phyloP scores from a whole-genome alignment of 805 yeast genomes.

The Myxozyma mucilagina region DNA sequence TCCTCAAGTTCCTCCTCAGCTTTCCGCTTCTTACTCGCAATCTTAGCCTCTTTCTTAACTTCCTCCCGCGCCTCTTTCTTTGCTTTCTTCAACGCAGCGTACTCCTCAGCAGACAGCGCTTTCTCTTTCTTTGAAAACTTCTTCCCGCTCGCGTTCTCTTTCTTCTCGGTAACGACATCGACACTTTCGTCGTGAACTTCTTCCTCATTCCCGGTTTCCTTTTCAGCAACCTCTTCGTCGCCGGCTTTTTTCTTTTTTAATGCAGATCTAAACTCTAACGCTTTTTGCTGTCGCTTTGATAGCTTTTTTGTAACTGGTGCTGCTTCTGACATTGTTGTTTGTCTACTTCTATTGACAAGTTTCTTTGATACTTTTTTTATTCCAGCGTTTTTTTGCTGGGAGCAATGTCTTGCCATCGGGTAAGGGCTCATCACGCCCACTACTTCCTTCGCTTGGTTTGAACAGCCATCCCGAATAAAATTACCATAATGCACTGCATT shows the following conservation, averaged over 20 bases:
- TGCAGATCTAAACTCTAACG: constrained; percentile 2
- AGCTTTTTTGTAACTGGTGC: neutral
- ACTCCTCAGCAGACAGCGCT: constrained; percentile 10
- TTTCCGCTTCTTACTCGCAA: constrained; percentile 4
- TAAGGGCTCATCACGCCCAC: neutral
- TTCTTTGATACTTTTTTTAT: neutral
- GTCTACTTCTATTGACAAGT: neutral
- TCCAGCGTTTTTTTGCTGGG: neutral
- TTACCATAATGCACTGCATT: neutral
- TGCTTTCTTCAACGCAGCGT: constrained; percentile 4
- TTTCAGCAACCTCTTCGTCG: neutral
- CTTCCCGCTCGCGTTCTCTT: neutral
- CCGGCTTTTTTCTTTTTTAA: constrained; percentile 15
- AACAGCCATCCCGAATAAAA: neutral
- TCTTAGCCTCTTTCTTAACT: neutral
- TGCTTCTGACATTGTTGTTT: neutral
- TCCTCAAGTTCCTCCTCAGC: neutral
- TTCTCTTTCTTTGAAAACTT: neutral
- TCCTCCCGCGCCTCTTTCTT: constrained; percentile 4
- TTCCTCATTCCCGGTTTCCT: neutral
- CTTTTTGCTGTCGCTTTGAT: constrained; percentile 15
- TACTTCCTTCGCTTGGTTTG: neutral
- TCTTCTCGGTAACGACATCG: neutral
- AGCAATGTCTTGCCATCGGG: neutral
- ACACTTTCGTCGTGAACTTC: constrained; percentile 2